Evolutionary conservation across 2,329 filamentous ascomycete species (phyloP).

Genomic region (Cladosporium phlei): DNA sequence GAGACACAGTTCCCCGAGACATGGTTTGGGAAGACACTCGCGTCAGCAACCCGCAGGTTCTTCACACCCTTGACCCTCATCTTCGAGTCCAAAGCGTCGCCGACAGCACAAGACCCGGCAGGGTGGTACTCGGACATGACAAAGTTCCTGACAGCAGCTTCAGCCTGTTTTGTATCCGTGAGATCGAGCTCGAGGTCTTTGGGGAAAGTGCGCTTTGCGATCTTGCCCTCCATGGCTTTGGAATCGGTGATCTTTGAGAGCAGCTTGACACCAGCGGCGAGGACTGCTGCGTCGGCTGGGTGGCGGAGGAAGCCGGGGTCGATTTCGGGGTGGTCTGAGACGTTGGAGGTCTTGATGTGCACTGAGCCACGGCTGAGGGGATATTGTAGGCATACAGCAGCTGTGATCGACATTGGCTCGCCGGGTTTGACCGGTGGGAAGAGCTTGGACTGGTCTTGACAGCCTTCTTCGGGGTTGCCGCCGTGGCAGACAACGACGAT

Average conservation of each 20-base stretch:
- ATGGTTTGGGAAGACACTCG: constrained; percentile 53
- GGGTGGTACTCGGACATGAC: constrained; percentile 36
- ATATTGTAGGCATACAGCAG: constrained; percentile 30
- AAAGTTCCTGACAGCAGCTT: constrained; percentile 23
- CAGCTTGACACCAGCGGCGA: constrained; percentile 33
- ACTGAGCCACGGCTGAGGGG: constrained; percentile 29
- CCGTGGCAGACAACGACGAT: constrained; percentile 32
- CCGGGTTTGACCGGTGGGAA: constrained; percentile 22
- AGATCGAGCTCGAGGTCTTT: constrained; percentile 22
- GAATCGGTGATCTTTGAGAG: constrained; percentile 41
- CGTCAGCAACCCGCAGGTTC: constrained; percentile 58
- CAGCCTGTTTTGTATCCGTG: constrained; percentile 22
- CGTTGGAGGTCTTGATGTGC: constrained; percentile 30
- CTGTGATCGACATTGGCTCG: constrained; percentile 22
- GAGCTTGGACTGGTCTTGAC: constrained; percentile 27
- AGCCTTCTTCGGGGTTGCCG: constrained; percentile 24
- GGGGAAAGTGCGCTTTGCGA: constrained; percentile 34
- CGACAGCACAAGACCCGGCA: constrained; percentile 39
- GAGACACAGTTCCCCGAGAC: constrained; percentile 51
- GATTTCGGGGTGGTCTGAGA: constrained; percentile 28
- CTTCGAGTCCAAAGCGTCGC: constrained; percentile 48
- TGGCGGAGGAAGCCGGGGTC: constrained; percentile 35
- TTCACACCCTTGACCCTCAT: constrained; percentile 55
- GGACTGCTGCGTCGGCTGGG: constrained; percentile 30
- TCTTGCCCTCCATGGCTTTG: constrained; percentile 38